These are phyloP conservation scores for Zygosaccharomyces bailii DNA, from an alignment of 805 yeast species.

Conservation along the genomic window DNA sequence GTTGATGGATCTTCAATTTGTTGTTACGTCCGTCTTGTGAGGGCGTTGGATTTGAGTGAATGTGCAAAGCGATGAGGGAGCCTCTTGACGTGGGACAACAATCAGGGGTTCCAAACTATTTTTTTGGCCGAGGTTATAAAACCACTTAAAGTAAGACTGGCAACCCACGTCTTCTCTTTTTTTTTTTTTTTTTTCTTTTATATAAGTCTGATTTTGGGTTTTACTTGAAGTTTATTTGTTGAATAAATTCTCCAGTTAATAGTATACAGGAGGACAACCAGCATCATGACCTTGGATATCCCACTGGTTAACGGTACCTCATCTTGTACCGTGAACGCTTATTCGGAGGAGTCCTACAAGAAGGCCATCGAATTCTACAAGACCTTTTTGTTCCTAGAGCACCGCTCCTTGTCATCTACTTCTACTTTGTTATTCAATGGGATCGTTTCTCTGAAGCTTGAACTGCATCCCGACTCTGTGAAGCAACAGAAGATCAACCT, in stretches of 20 bases:
- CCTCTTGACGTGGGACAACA: not conserved
- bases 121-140: not conserved
- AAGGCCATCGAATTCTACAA: conserved; percentile 54
- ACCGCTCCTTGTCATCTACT: conserved; percentile 11
- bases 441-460: conserved; percentile 30
- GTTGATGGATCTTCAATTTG: conserved; percentile 1
- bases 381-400: conserved; percentile 19
- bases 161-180: not conserved
- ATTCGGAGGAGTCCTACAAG: conserved; percentile 42
- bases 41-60: conserved; percentile 3
- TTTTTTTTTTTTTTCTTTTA: not conserved
- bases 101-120: not conserved
- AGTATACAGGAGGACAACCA: conserved; percentile 6
- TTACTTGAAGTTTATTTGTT: conserved; percentile 23
- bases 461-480: conserved; percentile 23
- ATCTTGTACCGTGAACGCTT: conserved; percentile 50
- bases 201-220: not conserved
- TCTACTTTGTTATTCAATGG: conserved; percentile 16
- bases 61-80: conserved; percentile 4
- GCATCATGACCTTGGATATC: conserved; percentile 22
- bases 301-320: conserved; percentile 51
- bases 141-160: not conserved
- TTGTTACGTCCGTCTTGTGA: conserved; percentile 7
- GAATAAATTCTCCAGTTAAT: not conserved
- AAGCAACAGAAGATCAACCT: conserved; percentile 12